A percentile compares a stretch with the other conserved stretches of the same genome.
Conservation (phyloP, 1,284 basidiomycete species). For the Ganoderma sp. region DNA sequence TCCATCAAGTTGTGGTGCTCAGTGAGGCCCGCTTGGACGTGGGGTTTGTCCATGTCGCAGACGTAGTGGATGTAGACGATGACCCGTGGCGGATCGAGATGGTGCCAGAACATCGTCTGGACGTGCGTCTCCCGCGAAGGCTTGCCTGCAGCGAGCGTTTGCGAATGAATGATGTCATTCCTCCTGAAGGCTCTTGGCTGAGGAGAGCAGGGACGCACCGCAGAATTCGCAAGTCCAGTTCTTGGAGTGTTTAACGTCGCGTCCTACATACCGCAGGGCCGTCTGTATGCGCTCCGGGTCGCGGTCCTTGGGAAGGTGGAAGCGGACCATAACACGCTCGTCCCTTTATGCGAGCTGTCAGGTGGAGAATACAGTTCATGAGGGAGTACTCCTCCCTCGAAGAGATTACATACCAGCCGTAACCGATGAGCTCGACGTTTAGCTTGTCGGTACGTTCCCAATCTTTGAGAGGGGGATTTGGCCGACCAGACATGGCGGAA, state of each 20-base stretch:
- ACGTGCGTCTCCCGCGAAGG: conserved; percentile 23
- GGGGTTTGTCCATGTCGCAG: conserved; percentile 23
- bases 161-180: background rate
- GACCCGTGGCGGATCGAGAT: conserved; percentile 21
- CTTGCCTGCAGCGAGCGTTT: conserved; percentile 3
- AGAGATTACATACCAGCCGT: conserved; percentile 20
- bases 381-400: background rate
- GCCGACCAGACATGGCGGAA: background rate
- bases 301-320: conserved; percentile 28
- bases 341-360: conserved; percentile 10
- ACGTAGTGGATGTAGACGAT: conserved; percentile 23
- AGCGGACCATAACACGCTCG: conserved; percentile 28
- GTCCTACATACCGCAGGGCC: conserved; percentile 13
- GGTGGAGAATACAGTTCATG: no score
- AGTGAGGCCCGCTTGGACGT: conserved; percentile 22
- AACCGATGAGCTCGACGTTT: conserved; percentile 28
- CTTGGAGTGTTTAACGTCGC: conserved; percentile 31
- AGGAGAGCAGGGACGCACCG: conserved; percentile 11
- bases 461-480: conserved; percentile 12
- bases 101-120: conserved; percentile 16
- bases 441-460: conserved; percentile 28
- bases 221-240: conserved; percentile 30
- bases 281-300: conserved; percentile 20
- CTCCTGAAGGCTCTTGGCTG: background rate
- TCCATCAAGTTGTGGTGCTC: conserved; percentile 15